Base-by-base conservation (phyloP, 805 yeast genomes). In the Saturnispora silvae region DNA sequence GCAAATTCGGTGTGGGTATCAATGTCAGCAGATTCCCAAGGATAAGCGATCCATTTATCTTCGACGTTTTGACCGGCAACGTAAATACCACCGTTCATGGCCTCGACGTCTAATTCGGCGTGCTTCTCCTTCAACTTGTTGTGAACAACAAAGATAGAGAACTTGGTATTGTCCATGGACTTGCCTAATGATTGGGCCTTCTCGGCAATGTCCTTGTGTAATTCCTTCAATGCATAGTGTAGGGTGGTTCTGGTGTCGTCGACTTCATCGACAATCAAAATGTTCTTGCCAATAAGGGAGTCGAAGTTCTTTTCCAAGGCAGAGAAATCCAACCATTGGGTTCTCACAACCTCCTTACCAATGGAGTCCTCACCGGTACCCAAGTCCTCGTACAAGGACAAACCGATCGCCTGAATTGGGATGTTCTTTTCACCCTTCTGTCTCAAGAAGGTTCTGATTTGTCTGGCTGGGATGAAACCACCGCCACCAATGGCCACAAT, bases 181-280 rank as follows among this genome's bases (percentile, higher is more conserved):
- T 81, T 72, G 28, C 79, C 78, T 39, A 76, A 61, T 50, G 67
- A 65, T 42, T 60, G 62, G 45, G 83, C 83, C 48, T 77, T 76
- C 37, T 65, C 69, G 34, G 61, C 60, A 31, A 82, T 77, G 45
- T 74, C 81, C 54, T 77, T 75, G 54, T 76, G 70, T 45, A 84
- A 65, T 59, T 84, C 95, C 9, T 75, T 65, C 28, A 83, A 71
- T 3, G 94, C 94, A 52, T 83, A 84, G 55, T 81, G 89, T 40
- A 84, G 64, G 2, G 95, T 84, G 37, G 95, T 84, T 67, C 95
- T 79, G 18, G 94, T 82, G 56, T 84, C 95, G 57, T 84, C 95
- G 33, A 84, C 95, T 63, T 84, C 95, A 57, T 84, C 95, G 25
- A 84, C 92, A 50, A 84, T 81, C 46, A 84, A 61, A 27, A 84